Conservation (phyloP, 148 eudicot species). For the Vaccinium darrowii region DNA sequence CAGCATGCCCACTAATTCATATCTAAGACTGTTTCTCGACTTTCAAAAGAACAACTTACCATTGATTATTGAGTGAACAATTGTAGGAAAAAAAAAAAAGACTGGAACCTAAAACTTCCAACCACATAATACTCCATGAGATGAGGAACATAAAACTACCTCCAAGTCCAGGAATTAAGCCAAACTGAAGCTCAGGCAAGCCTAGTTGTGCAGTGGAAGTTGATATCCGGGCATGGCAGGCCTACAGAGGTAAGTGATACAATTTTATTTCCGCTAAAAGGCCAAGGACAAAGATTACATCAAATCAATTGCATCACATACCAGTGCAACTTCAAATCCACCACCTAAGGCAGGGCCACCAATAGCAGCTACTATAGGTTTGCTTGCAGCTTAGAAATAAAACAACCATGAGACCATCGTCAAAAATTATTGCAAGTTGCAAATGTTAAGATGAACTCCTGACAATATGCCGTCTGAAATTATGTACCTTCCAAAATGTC, state of each 20-base stretch:
- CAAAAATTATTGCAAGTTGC: not conserved
- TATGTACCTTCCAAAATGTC: conserved; percentile 31
- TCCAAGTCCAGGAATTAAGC: conserved; percentile 38
- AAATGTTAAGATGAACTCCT: not conserved
- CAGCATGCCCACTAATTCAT: not conserved
- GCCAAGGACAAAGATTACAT: not conserved
- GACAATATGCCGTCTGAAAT: not conserved
- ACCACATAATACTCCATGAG: not conserved
- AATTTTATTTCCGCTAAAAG: not conserved
- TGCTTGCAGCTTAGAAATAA: conserved; percentile 25
- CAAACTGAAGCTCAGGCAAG: conserved; percentile 33
- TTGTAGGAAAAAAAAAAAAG: not conserved
- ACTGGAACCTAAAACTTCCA: not conserved
- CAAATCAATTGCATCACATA: conserved; percentile 17
- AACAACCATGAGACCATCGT: not conserved
- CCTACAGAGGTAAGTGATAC: conserved; percentile 17
- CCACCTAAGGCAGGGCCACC: conserved; percentile 37
- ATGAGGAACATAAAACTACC: conserved; percentile 21
- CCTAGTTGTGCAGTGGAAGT: conserved; percentile 33
- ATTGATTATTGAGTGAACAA: not conserved
- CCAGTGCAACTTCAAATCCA: conserved; percentile 35
- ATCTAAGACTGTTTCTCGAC: not conserved
- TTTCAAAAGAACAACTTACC: not conserved
- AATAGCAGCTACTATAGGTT: conserved; percentile 37
- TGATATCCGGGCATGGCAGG: conserved; percentile 40